Conservation (phyloP, 495 filamentous ascomycete species). For the Hyaloscypha bicolor region DNA sequence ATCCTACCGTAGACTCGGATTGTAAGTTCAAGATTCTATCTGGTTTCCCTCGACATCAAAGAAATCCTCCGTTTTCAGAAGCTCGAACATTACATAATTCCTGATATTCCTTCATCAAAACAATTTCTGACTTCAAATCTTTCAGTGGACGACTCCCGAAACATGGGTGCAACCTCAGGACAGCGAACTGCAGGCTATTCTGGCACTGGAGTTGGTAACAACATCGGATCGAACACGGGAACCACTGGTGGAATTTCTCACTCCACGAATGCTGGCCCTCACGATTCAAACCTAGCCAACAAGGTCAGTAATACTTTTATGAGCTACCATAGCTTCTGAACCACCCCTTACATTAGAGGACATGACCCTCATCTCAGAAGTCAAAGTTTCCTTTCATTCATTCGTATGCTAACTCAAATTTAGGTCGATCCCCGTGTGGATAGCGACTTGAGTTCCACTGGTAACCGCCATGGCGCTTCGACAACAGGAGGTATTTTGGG, state of each 20-base stretch:
- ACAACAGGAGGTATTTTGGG: conserved; percentile 20
- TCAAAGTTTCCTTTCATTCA: no score
- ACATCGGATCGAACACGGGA: conserved; percentile 30
- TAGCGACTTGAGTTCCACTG: conserved; percentile 44
- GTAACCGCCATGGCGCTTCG: conserved; percentile 31
- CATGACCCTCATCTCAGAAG: no score
- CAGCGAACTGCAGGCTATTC: conserved; percentile 21
- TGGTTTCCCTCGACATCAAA: no score
- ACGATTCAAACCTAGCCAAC: conserved; percentile 49
- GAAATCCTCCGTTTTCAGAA: no score
- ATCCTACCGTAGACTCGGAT: conserved; percentile 51
- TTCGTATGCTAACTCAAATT: background rate
- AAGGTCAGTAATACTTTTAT: conserved; percentile 35
- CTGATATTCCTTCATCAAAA: no score
- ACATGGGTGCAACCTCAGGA: conserved; percentile 28
- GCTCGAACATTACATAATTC: no score
- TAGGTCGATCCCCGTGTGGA: conserved; percentile 52
- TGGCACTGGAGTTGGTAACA: conserved; percentile 12
- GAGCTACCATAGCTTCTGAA: no score
- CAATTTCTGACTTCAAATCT: no score
- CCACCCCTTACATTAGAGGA: no score
- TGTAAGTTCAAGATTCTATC: conserved; percentile 19
- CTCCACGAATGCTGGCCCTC: conserved; percentile 33
- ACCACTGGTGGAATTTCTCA: conserved; percentile 35
- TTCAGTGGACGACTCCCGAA: conserved; percentile 40